phyloP scores from a whole-genome alignment of 352 stramenopile genomes.

The Phytophthora cactorum region DNA sequence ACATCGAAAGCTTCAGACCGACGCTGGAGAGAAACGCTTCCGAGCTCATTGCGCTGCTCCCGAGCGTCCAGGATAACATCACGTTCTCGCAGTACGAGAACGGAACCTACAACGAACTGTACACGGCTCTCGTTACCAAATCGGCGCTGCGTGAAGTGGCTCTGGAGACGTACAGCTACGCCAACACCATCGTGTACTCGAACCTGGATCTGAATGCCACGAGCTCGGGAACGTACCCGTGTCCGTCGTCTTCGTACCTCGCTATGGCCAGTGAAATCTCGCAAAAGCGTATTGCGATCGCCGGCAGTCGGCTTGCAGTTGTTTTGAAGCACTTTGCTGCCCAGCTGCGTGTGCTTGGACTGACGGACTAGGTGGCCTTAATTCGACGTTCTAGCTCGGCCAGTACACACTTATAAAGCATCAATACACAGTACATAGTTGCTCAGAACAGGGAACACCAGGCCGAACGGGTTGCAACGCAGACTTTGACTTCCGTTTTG shows the following conservation, averaged over 20 bases:
- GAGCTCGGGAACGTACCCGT: constrained; percentile 33
- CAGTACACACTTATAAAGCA: background rate
- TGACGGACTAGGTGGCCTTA: constrained; percentile 31
- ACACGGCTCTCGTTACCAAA: constrained; percentile 35
- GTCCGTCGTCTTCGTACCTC: constrained; percentile 47
- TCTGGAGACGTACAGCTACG: constrained; percentile 57
- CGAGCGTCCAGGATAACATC: constrained; percentile 40
- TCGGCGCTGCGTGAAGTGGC: constrained; percentile 39
- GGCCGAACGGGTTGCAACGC: too few species aligned
- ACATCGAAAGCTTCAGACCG: constrained; percentile 33
- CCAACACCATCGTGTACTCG: constrained; percentile 47
- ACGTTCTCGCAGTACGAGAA: constrained; percentile 52
- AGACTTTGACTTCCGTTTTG: too few species aligned
- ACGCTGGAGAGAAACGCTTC: constrained; percentile 48
- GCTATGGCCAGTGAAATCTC: constrained; percentile 37
- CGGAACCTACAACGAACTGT: constrained; percentile 43
- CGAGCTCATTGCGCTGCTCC: constrained; percentile 48
- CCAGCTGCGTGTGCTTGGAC: constrained; percentile 48
- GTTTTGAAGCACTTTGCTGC: constrained; percentile 64
- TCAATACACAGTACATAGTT: too few species aligned
- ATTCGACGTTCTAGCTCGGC: background rate
- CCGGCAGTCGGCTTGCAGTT: constrained; percentile 66
- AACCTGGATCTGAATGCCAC: constrained; percentile 19
- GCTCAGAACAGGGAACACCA: too few species aligned
- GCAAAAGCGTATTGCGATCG: constrained; percentile 60